Evolutionary conservation across 345 rosid genomes (phyloP).

Genomic region (sweet orange (Citrus sinensis)): DNA sequence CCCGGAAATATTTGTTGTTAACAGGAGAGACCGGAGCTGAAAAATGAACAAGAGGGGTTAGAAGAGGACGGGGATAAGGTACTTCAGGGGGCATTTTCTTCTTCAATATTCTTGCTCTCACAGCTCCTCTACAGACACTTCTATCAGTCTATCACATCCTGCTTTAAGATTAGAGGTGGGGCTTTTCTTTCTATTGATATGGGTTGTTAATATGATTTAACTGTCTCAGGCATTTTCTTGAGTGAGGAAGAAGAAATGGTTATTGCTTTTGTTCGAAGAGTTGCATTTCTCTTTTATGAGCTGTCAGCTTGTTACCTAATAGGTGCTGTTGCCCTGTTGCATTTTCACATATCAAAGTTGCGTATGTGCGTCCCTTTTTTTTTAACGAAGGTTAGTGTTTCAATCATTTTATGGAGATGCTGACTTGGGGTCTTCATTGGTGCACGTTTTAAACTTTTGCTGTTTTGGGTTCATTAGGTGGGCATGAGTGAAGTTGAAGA

Average conservation of each 20-base stretch:
- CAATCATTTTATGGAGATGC: slow-evolving; percentile 8
- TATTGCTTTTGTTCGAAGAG: slow-evolving; percentile 54
- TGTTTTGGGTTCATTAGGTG: slow-evolving; percentile 22
- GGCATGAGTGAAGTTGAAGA: slow-evolving; percentile 29
- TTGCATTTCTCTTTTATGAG: slow-evolving; percentile 8
- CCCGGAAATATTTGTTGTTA: slow-evolving; percentile 29
- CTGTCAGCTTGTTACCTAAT: slow-evolving; percentile 37
- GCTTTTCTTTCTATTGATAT: background rate
- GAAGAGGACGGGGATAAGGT: slow-evolving; percentile 35
- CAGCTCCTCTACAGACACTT: slow-evolving; percentile 3
- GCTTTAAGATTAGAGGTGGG: slow-evolving; percentile 17
- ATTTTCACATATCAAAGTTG: slow-evolving; percentile 16
- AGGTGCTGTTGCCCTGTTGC: slow-evolving; percentile 20
- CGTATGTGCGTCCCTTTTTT: background rate
- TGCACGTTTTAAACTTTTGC: background rate
- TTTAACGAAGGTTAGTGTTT: slow-evolving; percentile 19
- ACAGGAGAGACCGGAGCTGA: slow-evolving; percentile 46
- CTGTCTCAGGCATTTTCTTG: slow-evolving; percentile 15
- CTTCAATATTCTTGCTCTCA: slow-evolving; percentile 14
- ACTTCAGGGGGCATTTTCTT: slow-evolving; percentile 69
- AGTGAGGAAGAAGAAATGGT: slow-evolving; percentile 50
- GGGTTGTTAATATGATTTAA: background rate
- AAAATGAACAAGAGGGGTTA: slow-evolving; percentile 38
- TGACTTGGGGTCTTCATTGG: slow-evolving; percentile 13
- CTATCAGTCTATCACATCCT: slow-evolving; percentile 25